These are phyloP conservation scores for Elymus sibiricus DNA, from an alignment of 176 grass and related monocot species.

Conservation along the genomic window DNA sequence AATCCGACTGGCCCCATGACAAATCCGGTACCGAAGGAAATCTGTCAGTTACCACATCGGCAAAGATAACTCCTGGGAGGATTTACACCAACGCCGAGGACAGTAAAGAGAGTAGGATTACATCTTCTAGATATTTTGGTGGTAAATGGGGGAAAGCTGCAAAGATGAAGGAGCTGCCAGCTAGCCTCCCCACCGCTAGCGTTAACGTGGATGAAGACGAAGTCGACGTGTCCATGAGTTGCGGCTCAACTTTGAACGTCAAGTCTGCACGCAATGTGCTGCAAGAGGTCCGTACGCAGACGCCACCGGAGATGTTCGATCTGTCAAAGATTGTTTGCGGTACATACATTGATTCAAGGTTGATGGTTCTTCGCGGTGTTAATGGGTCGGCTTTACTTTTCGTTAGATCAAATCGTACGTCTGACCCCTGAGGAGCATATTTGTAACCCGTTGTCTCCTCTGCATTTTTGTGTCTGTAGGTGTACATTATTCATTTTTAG, in stretches of 20 bases:
- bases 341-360: constrained; percentile 80
- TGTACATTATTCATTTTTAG: constrained; percentile 34
- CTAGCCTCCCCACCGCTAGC: constrained; percentile 57
- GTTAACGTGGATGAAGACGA: constrained; percentile 48
- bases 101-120: constrained; percentile 17
- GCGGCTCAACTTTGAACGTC: constrained; percentile 35
- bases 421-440: constrained; percentile 26
- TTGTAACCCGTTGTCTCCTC: constrained; percentile 12
- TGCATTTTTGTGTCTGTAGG: constrained; percentile 39
- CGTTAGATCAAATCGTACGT: constrained; percentile 47
- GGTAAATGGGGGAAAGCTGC: constrained; percentile 55
- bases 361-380: constrained; percentile 83
- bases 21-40: constrained; percentile 68
- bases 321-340: constrained; percentile 78
- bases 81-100: constrained; percentile 57
- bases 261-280: constrained; percentile 57
- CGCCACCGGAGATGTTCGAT: constrained; percentile 84
- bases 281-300: constrained; percentile 73
- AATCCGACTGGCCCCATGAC: constrained; percentile 74
- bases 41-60: constrained; percentile 49
- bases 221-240: constrained; percentile 56
- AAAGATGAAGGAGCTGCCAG: constrained; percentile 54
- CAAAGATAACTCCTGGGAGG: constrained; percentile 56
- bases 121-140: constrained; percentile 31
- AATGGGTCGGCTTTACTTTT: constrained; percentile 79